Evolutionary conservation across 768 basidiomycete species (phyloP).

Genomic region (Boletus sp.): DNA sequence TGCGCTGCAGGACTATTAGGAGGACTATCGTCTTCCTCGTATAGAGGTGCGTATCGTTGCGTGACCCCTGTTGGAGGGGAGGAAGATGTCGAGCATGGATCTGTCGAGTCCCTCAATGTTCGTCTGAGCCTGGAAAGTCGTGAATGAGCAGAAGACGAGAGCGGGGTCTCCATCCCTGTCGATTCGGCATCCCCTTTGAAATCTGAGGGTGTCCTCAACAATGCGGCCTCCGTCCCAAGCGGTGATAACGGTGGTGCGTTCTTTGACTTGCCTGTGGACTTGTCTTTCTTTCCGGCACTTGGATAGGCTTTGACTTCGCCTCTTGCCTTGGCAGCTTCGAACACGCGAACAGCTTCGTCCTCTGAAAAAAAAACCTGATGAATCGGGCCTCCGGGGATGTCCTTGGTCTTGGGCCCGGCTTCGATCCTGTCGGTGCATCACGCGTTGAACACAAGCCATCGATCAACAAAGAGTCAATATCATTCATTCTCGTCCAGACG

Average conservation of each 20-base stretch:
- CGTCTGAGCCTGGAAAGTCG: constrained; percentile 8
- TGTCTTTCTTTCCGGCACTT: neutral
- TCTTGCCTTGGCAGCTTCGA: constrained; percentile 26
- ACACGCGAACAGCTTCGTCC: constrained; percentile 39
- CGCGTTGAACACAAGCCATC: constrained; percentile 3
- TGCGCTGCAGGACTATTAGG: constrained; percentile 2
- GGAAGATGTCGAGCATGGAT: constrained; percentile 9
- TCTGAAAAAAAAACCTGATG: constrained; percentile 42
- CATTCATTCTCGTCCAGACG: constrained; percentile 19
- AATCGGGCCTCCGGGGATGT: constrained; percentile 40
- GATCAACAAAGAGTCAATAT: constrained; percentile 25
- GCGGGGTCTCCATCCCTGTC: neutral
- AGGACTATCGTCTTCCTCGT: constrained; percentile 13
- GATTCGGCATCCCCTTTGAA: neutral
- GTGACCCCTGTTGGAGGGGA: constrained; percentile 29
- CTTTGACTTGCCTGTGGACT: neutral
- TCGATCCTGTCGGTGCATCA: constrained; percentile 40
- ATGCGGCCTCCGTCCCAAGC: constrained; percentile 9
- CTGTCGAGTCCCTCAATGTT: constrained; percentile 7
- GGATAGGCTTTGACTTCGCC: constrained; percentile 27
- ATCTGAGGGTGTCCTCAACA: constrained; percentile 15
- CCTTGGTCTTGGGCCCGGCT: constrained; percentile 40
- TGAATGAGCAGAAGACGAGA: neutral
- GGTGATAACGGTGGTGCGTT: constrained; percentile 15
- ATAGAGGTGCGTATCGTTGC: constrained; percentile 14